Evolutionary conservation across 2,329 filamentous ascomycete genomes (phyloP), one percentile per base, ranked within the genome.

Genomic region (Aspergillus awamori): DNA sequence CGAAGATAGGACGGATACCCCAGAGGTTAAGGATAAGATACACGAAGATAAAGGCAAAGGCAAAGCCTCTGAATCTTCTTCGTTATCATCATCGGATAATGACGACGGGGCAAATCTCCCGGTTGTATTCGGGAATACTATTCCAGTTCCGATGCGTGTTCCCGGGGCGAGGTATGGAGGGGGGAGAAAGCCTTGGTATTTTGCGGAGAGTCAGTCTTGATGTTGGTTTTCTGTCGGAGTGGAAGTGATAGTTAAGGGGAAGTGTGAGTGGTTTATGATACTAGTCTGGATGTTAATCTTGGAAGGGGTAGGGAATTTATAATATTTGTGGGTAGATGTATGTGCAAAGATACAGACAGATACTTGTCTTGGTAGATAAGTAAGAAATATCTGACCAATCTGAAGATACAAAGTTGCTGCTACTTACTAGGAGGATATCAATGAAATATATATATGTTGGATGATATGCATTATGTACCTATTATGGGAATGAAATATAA

Each of bases 61-160:
- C 17, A 26, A 22, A 17, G 6, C 20, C 22, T 49, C 24, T 13
- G 45, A n/a, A 30, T 30, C 28, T 4, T 2, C 47, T 2, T n/a
- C 47, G 4, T 28, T 26, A 1, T 30, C 45, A 2, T 22, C 28
- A 54, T n/a, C 24, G 15, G 11, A 43, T 43, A 11, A 55, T 47
- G 41, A 36, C n/a, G 58, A 63, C 45, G 52, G 63, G 4, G 33
- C 53, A n/a, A 17, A 65, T 36, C 60, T 73, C 11, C 56, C 67
- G 1, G 56, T 58, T n/a, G 66, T 74, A 15, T 82, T 81, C 61
- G 62, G 65, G n/a, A 63, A 66, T n/a, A 73, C 58, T 2, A 68
- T 83, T 10, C 80, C 80, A 1, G 74, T 83, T 15, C 80, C 81
- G 3, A 80, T 82, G 76, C 68, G 68, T 30, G 58, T 80, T 28